Base-by-base conservation (phyloP, 805 yeast genomes). In the Wickerhamomyces ciferrii region DNA sequence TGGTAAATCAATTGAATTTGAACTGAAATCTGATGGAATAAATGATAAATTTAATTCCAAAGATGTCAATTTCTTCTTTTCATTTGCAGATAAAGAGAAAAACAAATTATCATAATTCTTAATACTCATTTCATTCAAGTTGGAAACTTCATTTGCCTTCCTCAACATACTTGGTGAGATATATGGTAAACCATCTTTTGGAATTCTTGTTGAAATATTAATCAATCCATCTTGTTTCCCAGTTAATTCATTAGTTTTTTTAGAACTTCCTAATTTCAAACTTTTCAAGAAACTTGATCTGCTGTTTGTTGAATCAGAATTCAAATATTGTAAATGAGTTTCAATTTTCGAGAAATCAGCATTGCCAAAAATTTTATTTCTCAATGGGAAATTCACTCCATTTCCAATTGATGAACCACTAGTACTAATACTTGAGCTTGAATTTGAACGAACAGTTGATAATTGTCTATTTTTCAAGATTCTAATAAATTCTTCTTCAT, bases 161-260 rank as follows among this genome's bases (percentile, higher is more conserved):
- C 62, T 59, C 24, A 70, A 53, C 39, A 70, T 51, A 1, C 69
- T 55, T 23, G 74, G 74, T 7, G 69, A 58, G 39, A 61, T 53
- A 45, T 70, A 70, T 5, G 73, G 69, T 25, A 70, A 48, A 41
- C 68, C 62, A 37, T 57, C 62, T 39, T 62, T 56, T 18, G 73
- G 72, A 27, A 65, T 49, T 2, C 49, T 48, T 1, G 68, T 55
- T 2, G 60, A 51, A 10, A 67, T 48, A 2, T 63, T 51, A 6
- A 70, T 56, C 21, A 67, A 37, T 1, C 74, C 73, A 20, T 59
- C 50, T 39, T 56, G 13, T 17, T 5, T 34, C 5, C 5, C 17
- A 31, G 11, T 31, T 15, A 13, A 4, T 18, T 18, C 15, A 18
- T 18, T 9, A 18, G 17, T 18, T 34, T 34, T 18, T 18, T 34